Evolutionary conservation across 495 filamentous ascomycete genomes (phyloP).

Genomic region (Lophiotrema nucula): DNA sequence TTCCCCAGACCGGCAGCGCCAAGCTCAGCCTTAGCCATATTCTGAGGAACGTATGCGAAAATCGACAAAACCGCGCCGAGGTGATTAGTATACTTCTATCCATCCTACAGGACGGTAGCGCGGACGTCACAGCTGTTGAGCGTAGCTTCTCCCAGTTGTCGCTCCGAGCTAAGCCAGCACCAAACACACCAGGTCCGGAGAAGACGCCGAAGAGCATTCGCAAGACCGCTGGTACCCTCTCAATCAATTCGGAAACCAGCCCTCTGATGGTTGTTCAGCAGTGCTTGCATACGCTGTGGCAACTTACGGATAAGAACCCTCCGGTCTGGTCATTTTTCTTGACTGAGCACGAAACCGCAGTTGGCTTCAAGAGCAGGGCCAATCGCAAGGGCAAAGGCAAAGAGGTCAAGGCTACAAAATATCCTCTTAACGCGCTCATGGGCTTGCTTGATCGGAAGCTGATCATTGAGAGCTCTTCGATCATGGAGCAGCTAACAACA

Average conservation of each 20-base stretch:
- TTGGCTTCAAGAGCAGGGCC: constrained; percentile 68
- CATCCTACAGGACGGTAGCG: constrained; percentile 94
- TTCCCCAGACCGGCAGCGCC: constrained; percentile 80
- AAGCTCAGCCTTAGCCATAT: constrained; percentile 79
- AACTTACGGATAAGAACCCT: constrained; percentile 75
- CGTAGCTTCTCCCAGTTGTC: constrained; percentile 92
- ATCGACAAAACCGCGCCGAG: constrained; percentile 88
- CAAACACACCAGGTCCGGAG: constrained; percentile 49
- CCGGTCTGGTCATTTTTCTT: constrained; percentile 91
- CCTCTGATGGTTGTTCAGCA: constrained; percentile 95
- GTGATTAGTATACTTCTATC: constrained; percentile 91
- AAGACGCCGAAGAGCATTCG: constrained; percentile 84
- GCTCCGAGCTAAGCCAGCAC: constrained; percentile 77
- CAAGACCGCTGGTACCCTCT: constrained; percentile 53
- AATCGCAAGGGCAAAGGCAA: constrained; percentile 77
- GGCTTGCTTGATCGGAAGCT: constrained; percentile 84
- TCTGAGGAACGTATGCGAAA: constrained; percentile 84
- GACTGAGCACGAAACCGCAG: constrained; percentile 82
- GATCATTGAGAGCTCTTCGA: constrained; percentile 89
- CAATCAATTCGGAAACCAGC: constrained; percentile 68
- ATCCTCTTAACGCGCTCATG: constrained; percentile 85
- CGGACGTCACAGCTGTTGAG: constrained; percentile 89
- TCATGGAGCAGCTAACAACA: constrained; percentile 90
- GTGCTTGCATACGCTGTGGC: constrained; percentile 77
- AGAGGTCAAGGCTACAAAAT: constrained; percentile 77